Evolutionary conservation across 176 grass and related monocot genomes (phyloP).

Genomic region (Lolium perenne): DNA sequence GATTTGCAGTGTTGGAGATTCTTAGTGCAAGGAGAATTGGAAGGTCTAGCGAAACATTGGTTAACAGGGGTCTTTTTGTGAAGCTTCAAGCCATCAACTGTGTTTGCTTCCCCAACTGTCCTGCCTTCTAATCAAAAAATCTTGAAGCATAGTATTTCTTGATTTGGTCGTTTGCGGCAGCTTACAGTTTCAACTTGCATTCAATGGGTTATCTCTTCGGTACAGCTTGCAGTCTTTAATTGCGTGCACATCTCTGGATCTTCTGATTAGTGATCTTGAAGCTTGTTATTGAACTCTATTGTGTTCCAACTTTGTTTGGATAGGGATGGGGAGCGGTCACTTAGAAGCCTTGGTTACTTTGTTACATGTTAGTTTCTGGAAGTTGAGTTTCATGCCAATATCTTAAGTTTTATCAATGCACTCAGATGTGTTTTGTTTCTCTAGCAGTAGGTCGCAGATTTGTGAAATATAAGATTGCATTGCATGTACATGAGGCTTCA

Average conservation of each 20-base stretch:
- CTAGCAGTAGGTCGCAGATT: not conserved
- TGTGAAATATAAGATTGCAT: not conserved
- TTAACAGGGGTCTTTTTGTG: not conserved
- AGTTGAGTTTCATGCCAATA: not conserved
- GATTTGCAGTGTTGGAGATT: slow-evolving; percentile 2
- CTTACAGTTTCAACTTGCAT: slow-evolving; percentile 1
- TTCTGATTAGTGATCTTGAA: not conserved
- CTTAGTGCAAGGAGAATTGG: not conserved
- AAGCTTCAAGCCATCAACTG: not conserved
- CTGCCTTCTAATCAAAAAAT: not conserved
- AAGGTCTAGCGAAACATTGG: not conserved
- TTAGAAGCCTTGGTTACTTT: not conserved
- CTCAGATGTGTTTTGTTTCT: not conserved
- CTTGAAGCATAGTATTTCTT: not conserved
- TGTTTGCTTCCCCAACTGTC: not conserved
- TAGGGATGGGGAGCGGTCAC: not conserved
- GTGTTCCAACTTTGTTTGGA: not conserved
- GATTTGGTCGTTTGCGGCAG: not conserved
- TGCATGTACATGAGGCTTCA: not conserved
- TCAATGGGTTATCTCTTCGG: not conserved
- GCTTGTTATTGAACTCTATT: too few relatives aligned
- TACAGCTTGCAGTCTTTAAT: not conserved
- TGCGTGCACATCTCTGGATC: not conserved
- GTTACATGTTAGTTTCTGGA: slow-evolving; percentile 10
- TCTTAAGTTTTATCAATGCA: slow-evolving; percentile 5